Evolutionary conservation across 768 basidiomycete species (phyloP).

Genomic region (Tephrocybe sp.): DNA sequence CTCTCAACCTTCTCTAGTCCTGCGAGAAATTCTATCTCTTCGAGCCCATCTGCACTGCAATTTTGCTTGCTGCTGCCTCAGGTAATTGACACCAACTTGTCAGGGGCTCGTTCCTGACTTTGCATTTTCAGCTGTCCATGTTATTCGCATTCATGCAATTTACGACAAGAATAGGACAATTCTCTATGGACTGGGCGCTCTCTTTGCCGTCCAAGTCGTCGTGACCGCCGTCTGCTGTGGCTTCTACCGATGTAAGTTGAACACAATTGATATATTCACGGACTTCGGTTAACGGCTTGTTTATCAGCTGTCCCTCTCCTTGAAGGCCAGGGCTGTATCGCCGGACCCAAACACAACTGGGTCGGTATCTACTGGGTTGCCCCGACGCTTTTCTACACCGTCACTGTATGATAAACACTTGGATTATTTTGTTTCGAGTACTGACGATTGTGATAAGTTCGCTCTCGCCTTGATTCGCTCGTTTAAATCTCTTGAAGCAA

Average conservation of each 20-base stretch:
- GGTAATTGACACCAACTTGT: constrained; percentile 28
- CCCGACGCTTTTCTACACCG: constrained; percentile 69
- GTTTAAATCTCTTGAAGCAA: constrained; percentile 51
- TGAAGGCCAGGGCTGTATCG: constrained; percentile 82
- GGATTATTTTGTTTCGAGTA: neutral
- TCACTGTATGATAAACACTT: constrained; percentile 45
- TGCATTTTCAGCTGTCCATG: constrained; percentile 51
- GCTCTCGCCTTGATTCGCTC: constrained; percentile 61
- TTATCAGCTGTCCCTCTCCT: constrained; percentile 61
- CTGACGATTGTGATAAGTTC: constrained; percentile 37
- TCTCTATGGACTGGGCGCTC: constrained; percentile 50
- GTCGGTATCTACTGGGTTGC: constrained; percentile 85
- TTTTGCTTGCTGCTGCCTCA: constrained; percentile 73
- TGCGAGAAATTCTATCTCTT: constrained; percentile 78
- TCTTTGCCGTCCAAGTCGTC: constrained; percentile 67
- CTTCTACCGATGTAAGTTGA: constrained; percentile 67
- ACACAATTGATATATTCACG: too few relatives aligned
- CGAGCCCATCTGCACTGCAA: constrained; percentile 81
- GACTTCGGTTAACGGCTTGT: constrained; percentile 5
- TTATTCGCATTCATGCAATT: constrained; percentile 77
- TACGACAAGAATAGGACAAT: constrained; percentile 63
- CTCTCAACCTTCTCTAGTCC: constrained; percentile 30
- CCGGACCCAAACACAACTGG: constrained; percentile 78
- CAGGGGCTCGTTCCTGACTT: neutral
- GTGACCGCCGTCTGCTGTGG: constrained; percentile 73